phyloP scores from a whole-genome alignment of 1,284 basidiomycete genomes.

The Apiotrichum domesticum region DNA sequence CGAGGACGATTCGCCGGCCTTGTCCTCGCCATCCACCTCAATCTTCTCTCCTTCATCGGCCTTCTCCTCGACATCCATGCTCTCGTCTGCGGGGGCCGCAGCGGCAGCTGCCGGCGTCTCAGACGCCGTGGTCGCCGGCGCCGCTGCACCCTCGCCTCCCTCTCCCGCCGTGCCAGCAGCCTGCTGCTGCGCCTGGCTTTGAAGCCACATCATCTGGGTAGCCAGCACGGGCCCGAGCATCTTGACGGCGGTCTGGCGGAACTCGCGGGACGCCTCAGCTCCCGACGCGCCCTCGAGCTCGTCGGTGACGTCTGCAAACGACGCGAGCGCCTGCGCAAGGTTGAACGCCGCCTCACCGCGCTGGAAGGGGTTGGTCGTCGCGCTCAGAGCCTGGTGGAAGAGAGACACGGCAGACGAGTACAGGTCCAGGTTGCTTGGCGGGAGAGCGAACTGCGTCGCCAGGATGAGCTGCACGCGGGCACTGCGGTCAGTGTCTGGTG shows the following conservation, averaged over 20 bases:
- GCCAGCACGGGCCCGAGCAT: conserved; percentile 32
- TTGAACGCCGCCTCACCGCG: conserved; percentile 44
- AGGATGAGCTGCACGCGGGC: conserved; percentile 43
- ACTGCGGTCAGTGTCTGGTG: conserved; percentile 16
- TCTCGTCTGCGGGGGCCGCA: conserved; percentile 7
- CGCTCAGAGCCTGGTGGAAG: conserved; percentile 29
- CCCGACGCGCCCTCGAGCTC: conserved; percentile 25
- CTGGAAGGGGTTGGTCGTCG: conserved; percentile 25
- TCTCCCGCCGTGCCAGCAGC: conserved; percentile 1
- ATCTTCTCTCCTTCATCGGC: conserved; percentile 16
- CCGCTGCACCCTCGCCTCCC: conserved; percentile 13
- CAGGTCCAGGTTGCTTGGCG: conserved; percentile 25
- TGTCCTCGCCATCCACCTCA: conserved; percentile 48
- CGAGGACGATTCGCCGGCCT: background rate
- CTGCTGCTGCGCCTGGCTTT: background rate
- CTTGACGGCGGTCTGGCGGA: conserved; percentile 29
- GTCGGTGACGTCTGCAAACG: conserved; percentile 39
- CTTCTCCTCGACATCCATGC: conserved; percentile 10
- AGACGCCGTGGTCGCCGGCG: conserved; percentile 14
- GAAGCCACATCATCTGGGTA: conserved; percentile 30
- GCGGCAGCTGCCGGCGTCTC: conserved; percentile 13
- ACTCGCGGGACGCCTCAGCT: conserved; percentile 18
- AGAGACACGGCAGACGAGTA: conserved; percentile 27
- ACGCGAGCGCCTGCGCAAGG: conserved; percentile 32
- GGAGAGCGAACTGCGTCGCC: conserved; percentile 40